Evolutionary conservation across 164 flowering plant species (phyloP).

Genomic region (Stephania japonica): DNA sequence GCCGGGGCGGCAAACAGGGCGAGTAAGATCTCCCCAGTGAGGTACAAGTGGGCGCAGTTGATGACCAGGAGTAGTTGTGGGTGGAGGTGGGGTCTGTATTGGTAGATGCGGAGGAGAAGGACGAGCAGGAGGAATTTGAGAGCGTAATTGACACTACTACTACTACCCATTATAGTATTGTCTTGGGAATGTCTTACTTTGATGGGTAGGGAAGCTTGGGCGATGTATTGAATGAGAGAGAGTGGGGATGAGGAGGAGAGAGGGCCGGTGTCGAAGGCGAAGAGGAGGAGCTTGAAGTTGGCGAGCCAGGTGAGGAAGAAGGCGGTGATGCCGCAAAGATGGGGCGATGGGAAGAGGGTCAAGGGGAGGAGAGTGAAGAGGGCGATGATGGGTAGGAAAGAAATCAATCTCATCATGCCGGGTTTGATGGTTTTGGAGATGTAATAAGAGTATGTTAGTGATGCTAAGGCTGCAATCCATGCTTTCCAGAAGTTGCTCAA

Average conservation of each 20-base stretch:
- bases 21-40: constrained; percentile 22
- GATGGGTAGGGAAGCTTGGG: constrained; percentile 37
- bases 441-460: constrained; percentile 36
- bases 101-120: not conserved
- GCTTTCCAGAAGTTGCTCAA: constrained; percentile 30
- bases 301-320: constrained; percentile 50
- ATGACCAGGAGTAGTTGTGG: constrained; percentile 9
- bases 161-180: constrained; percentile 1
- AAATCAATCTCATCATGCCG: constrained; percentile 29
- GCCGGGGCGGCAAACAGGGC: constrained; percentile 20
- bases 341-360: constrained; percentile 21
- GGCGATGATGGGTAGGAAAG: constrained; percentile 35
- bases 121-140: constrained; percentile 10
- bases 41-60: constrained; percentile 23
- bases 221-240: constrained; percentile 27
- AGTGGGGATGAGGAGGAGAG: constrained; percentile 20
- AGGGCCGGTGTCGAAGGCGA: constrained; percentile 39
- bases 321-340: constrained; percentile 23
- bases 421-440: constrained; percentile 20
- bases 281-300: constrained; percentile 44
- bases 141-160: not conserved
- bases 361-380: constrained; percentile 42
- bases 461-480: constrained; percentile 22
- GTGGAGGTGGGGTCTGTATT: constrained; percentile 9
- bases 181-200: constrained; percentile 19